Evolutionary conservation across 2,329 filamentous ascomycete species (phyloP), one percentile per base, ranked within the genome.

Genomic region (Setomelanomma holmii): DNA sequence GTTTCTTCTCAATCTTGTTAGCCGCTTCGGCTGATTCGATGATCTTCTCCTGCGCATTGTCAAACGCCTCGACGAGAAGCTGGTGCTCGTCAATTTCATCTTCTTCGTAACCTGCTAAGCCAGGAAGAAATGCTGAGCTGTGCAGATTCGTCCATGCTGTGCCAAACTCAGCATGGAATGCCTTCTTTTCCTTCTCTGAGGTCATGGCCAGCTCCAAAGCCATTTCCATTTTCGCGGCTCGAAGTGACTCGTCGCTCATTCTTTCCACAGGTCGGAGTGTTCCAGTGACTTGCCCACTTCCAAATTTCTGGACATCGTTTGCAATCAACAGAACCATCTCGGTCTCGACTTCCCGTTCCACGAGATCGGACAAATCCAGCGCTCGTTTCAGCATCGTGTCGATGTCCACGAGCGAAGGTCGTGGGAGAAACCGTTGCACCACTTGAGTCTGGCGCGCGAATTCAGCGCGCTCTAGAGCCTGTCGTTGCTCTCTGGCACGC

Each of bases 1-100:
- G 84, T 76, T 95, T 97, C 84, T 96, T 96, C 76, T 98, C 93
- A 1, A 96, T 80, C 75, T 93, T 96, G 70, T 91, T 91, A 47
- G 90, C 90, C 51, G 88, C 84, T 63, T 93, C 88, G 2, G 93
- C 95, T 0, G 87, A 86, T 2, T 83, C 79, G 63, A 90, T 83
- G 56, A 96, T 89, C 6, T 84, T 81, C 40, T 90, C 84, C 75
- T 95, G 89, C 1, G 92, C 84, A 40, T 82, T 82, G 57, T 95
- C 87, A 60, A 96, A 95, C 2, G 90, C 86, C 61, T 85, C 79
- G 24, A 83, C 82, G 79, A 93, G 86, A 22, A 85, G 82, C 61
- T 83, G 81, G 40, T 80, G 76, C 60, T 90, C 86, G 48, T 90
- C 86, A 45, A 91, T 83, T 44, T 90, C 88, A 36, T 92, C 88